Evolutionary conservation across 345 rosid species (phyloP), one percentile per base, ranked within the genome.

Genomic region (Sisymbrium irio): DNA sequence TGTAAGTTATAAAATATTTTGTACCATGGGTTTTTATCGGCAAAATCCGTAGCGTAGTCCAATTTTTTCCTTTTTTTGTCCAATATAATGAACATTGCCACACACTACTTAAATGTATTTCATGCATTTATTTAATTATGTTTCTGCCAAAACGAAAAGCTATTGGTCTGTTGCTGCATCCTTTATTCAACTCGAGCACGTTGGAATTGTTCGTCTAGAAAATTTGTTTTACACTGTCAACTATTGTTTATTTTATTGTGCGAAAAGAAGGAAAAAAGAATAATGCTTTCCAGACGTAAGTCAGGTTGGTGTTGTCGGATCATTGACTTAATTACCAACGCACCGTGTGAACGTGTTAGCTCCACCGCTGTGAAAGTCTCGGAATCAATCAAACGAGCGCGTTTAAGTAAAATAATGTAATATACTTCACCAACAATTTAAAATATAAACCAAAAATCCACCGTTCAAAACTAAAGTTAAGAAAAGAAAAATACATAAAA

Each of bases 11-110:
- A 41, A 36, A 14, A 17, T 49, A 67, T 44, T 13, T 32, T 75
- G 69, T 75, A 67, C 78, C 73, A 58, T 66, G 44, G 27, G 68
- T 11, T 32, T 61, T 14, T 40, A 42, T 44, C 25, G 39, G 27
- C 57, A 44, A 63, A 54, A 54, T 63, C 27, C n/a, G 19, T 51
- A 75, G 78, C 62, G 18, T 67, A 67, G 78, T 67, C 58, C 15
- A 58, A 27, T n/a, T 46, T 56, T 44, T 33, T n/a, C n/a, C 25
- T 22, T 9, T 22, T 19, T 28, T 40, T 28, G 0, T 6, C 3
- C 9, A 40, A 22, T 14, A 41, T 8, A 18, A 62, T 53, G 76
- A 54, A 62, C 68, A 49, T 53, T 68, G 54, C 57, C 33, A 73
- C 59, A 56, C 42, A 35, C 11, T 62, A 67, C 68, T 40, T 41